These are phyloP conservation scores for Beverwykella pulmonaria DNA, from an alignment of 495 filamentous ascomycete genomes.

Conservation along the genomic window DNA sequence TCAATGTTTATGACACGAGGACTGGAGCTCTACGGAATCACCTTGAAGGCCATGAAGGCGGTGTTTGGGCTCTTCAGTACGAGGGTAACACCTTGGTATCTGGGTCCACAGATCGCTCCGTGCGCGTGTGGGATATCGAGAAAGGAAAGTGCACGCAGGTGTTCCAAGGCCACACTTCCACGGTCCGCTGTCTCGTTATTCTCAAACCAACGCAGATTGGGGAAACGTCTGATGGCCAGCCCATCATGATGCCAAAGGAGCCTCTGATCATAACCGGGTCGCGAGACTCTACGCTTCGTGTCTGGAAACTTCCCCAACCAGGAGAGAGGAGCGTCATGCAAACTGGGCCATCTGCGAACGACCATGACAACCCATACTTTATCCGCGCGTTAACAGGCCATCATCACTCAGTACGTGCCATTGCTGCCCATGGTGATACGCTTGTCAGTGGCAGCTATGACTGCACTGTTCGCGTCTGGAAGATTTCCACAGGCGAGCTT, in stretches of 20 bases:
- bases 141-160: slow-evolving; percentile 87
- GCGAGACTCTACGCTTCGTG: slow-evolving; percentile 87
- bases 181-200: slow-evolving; percentile 94
- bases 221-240: slow-evolving; percentile 67
- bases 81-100: slow-evolving; percentile 93
- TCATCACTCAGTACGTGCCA: slow-evolving; percentile 93
- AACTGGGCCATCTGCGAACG: slow-evolving; percentile 71
- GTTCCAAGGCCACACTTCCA: slow-evolving; percentile 97
- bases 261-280: slow-evolving; percentile 97
- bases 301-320: slow-evolving; percentile 92
- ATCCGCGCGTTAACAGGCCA: slow-evolving; percentile 85
- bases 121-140: slow-evolving; percentile 97
- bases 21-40: slow-evolving; percentile 82
- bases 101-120: slow-evolving; percentile 92
- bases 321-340: slow-evolving; percentile 75
- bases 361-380: slow-evolving; percentile 90
- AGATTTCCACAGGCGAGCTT: slow-evolving; percentile 92
- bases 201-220: slow-evolving; percentile 82
- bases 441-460: slow-evolving; percentile 99
- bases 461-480: slow-evolving; percentile 94
- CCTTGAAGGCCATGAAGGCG: slow-evolving; percentile 91
- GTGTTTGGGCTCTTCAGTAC: slow-evolving; percentile 97
- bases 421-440: slow-evolving; percentile 92
- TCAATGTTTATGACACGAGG: slow-evolving; percentile 97
- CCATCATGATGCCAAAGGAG: slow-evolving; percentile 85